These are phyloP conservation scores for Metarhizium guizhouense DNA, from an alignment of 2,329 filamentous ascomycete species.

Conservation along the genomic window DNA sequence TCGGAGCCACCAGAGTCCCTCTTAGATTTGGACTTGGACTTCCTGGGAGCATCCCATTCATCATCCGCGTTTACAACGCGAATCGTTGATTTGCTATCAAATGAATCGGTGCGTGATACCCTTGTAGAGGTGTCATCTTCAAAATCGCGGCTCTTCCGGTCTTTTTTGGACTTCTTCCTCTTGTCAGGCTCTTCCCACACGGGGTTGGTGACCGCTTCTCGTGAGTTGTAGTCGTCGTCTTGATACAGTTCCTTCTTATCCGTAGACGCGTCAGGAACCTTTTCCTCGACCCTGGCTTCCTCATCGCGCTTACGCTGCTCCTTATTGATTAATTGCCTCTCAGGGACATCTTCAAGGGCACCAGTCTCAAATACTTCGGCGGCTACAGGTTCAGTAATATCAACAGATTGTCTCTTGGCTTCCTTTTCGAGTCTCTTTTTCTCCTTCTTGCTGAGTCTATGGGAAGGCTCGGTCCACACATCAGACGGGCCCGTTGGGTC, in stretches of 20 bases:
- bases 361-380: slow-evolving; percentile 5
- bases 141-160: slow-evolving; percentile 19
- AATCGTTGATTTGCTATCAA: slow-evolving; percentile 15
- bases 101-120: slow-evolving; percentile 20
- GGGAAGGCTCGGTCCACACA: slow-evolving; percentile 15
- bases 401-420: slow-evolving; percentile 5
- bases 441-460: slow-evolving; percentile 38
- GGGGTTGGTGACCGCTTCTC: slow-evolving; percentile 11
- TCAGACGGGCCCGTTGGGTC: slow-evolving; percentile 14
- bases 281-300: slow-evolving; percentile 14
- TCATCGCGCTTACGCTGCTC: slow-evolving; percentile 34
- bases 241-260: slow-evolving; percentile 15
- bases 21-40: slow-evolving; percentile 21
- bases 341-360: slow-evolving; percentile 15
- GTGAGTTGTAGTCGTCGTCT: slow-evolving; percentile 11
- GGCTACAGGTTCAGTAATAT: slow-evolving; percentile 4
- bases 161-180: slow-evolving; percentile 20
- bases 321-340: slow-evolving; percentile 21
- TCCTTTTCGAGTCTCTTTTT: slow-evolving; percentile 38
- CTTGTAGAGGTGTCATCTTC: slow-evolving; percentile 16
- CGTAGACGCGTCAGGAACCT: slow-evolving; percentile 12
- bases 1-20: slow-evolving; percentile 21
- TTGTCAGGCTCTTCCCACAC: slow-evolving; percentile 17
- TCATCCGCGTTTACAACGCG: slow-evolving; percentile 17
- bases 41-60: slow-evolving; percentile 26